Conservation (phyloP, 2,329 filamentous ascomycete species). For the Epichloe hybrida region DNA sequence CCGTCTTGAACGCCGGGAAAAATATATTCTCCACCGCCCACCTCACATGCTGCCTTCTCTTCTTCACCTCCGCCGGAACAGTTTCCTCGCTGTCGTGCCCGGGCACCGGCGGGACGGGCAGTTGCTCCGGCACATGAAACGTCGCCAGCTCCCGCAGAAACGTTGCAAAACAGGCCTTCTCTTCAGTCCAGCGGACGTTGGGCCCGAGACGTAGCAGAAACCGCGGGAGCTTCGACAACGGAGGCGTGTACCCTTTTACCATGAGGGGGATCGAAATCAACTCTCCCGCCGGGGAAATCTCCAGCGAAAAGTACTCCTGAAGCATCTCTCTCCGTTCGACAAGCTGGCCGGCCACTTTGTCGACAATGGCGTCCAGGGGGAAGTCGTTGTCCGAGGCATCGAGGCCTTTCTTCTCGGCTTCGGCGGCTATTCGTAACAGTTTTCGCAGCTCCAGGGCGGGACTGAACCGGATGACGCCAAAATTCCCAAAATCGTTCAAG, state of each 20-base stretch:
- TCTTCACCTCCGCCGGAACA: slow-evolving; percentile 36
- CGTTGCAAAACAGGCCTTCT: slow-evolving; percentile 72
- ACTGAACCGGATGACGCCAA: slow-evolving; percentile 68
- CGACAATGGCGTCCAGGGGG: slow-evolving; percentile 52
- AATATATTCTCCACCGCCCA: slow-evolving; percentile 71
- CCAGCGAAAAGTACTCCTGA: slow-evolving; percentile 79
- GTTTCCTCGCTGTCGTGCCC: slow-evolving; percentile 21
- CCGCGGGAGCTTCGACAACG: slow-evolving; percentile 70
- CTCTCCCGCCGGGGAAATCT: slow-evolving; percentile 65
- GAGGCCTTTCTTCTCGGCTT: slow-evolving; percentile 45
- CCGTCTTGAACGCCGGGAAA: slow-evolving; percentile 76
- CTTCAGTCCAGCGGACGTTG: slow-evolving; percentile 72
- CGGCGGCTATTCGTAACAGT: slow-evolving; percentile 59
- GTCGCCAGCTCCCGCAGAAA: slow-evolving; percentile 78
- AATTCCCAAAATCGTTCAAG: slow-evolving; percentile 91
- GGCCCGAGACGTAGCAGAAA: slow-evolving; percentile 85
- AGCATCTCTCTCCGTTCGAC: slow-evolving; percentile 74
- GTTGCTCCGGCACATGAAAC: slow-evolving; percentile 80
- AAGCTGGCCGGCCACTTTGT: slow-evolving; percentile 53
- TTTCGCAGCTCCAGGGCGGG: slow-evolving; percentile 59
- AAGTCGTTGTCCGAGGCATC: slow-evolving; percentile 38
- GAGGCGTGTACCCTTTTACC: slow-evolving; percentile 77
- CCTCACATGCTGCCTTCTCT: slow-evolving; percentile 54
- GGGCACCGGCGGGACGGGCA: slow-evolving; percentile 41
- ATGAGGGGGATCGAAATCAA: slow-evolving; percentile 70